These are phyloP conservation scores for Panicum virgatum DNA, from an alignment of 202 grass and related monocot species.

Conservation along the genomic window DNA sequence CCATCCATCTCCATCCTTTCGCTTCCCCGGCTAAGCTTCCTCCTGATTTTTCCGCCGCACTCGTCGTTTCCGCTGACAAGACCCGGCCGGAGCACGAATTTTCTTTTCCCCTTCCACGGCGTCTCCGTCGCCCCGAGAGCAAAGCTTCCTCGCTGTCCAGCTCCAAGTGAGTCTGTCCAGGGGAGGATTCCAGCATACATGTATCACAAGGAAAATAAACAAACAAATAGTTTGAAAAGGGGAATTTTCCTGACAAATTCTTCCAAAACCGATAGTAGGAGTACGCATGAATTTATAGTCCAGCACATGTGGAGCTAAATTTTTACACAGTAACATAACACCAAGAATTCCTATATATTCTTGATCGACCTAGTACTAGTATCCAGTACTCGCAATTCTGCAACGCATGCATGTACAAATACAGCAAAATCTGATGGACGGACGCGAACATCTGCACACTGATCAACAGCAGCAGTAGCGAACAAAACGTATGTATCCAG, in stretches of 20 bases:
- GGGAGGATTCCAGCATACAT: not conserved
- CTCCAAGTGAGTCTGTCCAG: not conserved
- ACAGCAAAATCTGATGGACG: not conserved
- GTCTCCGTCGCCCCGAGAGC: constrained; percentile 18
- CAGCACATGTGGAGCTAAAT: not conserved
- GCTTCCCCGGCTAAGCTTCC: not conserved
- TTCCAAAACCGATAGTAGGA: not conserved
- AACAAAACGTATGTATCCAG: not conserved
- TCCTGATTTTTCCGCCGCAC: not conserved
- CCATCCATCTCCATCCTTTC: not conserved
- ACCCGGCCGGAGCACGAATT: not conserved
- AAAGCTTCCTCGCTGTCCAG: not conserved
- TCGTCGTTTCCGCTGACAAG: constrained; percentile 18
- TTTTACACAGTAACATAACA: not conserved
- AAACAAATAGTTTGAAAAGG: not conserved
- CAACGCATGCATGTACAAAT: not conserved
- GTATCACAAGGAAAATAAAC: not conserved
- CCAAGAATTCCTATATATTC: not conserved
- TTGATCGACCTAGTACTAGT: not conserved
- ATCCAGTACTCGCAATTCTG: not conserved
- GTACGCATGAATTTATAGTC: not conserved
- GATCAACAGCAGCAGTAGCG: no score
- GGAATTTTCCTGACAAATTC: not conserved
- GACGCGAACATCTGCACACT: not conserved
- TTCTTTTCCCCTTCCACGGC: not conserved